Evolutionary conservation across 2,329 filamentous ascomycete species (phyloP).

Genomic region (Coniella vitis): DNA sequence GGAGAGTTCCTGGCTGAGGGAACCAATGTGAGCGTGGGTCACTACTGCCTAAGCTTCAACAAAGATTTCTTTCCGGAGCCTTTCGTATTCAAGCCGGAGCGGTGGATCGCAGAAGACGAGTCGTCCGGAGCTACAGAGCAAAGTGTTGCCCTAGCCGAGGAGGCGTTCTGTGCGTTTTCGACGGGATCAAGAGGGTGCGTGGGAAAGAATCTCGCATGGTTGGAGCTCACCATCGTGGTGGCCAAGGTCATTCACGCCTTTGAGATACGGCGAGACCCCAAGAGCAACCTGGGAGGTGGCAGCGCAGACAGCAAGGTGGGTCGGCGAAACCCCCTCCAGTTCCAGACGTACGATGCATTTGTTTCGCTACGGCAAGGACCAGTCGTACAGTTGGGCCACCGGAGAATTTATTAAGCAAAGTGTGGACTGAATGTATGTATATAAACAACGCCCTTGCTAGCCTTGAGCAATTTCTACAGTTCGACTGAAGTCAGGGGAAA

Average conservation of each 20-base stretch:
- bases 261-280: constrained; percentile 1
- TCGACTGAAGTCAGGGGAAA: neutral
- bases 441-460: neutral
- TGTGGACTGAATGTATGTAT: too few species aligned
- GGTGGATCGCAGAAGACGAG: constrained; percentile 7
- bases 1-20: constrained; percentile 9
- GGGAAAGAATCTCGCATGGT: constrained; percentile 7
- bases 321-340: constrained; percentile 9
- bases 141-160: constrained; percentile 8
- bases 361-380: constrained; percentile 8
- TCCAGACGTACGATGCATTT: constrained; percentile 11
- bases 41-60: constrained; percentile 12
- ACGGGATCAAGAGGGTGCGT: constrained; percentile 2
- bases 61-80: constrained; percentile 7
- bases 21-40: constrained; percentile 5
- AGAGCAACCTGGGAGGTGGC: constrained; percentile 2
- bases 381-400: constrained; percentile 8
- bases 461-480: neutral
- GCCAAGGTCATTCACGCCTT: constrained; percentile 7
- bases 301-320: neutral
- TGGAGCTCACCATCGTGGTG: constrained; percentile 3
- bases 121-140: constrained; percentile 1
- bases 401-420: neutral
- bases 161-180: constrained; percentile 7
- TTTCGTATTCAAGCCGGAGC: constrained; percentile 5